phyloP scores from a whole-genome alignment of 1,284 basidiomycete species.

The Cryptococcus sp. region DNA sequence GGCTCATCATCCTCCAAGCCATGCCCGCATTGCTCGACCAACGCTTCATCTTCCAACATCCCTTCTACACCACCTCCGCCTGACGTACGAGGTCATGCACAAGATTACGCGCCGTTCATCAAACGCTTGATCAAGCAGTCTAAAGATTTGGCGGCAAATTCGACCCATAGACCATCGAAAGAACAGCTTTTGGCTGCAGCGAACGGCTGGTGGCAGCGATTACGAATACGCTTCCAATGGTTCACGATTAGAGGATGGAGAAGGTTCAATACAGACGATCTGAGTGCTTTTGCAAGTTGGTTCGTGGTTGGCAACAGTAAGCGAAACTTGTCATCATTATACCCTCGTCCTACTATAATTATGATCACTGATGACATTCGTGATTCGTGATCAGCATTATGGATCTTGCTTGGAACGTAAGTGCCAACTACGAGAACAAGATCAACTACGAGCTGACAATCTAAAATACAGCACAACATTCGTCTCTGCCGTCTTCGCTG shows the following conservation, averaged over 20 bases:
- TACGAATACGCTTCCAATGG: conserved; percentile 95
- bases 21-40: conserved; percentile 22
- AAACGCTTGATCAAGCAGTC: conserved; percentile 59
- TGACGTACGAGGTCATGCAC: conserved; percentile 37
- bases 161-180: conserved; percentile 76
- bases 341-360: background rate
- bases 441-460: background rate
- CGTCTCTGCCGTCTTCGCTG: conserved; percentile 88
- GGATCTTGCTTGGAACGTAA: conserved; percentile 92
- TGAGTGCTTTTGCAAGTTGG: conserved; percentile 94
- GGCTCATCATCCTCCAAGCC: conserved; percentile 52
- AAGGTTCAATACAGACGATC: conserved; percentile 93
- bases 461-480: conserved; percentile 75
- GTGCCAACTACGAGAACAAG: conserved; percentile 43
- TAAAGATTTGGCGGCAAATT: conserved; percentile 22
- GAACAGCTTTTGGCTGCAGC: conserved; percentile 87
- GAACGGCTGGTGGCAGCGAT: conserved; percentile 83
- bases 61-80: conserved; percentile 14
- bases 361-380: background rate
- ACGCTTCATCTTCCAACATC: conserved; percentile 7
- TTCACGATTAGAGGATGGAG: conserved; percentile 94
- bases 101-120: conserved; percentile 76
- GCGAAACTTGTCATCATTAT: conserved; percentile 7
- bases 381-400: conserved; percentile 49
- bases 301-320: conserved; percentile 84